Evolutionary conservation across 129 eudicot genomes (phyloP).

Genomic region (Deinandra increscens): DNA sequence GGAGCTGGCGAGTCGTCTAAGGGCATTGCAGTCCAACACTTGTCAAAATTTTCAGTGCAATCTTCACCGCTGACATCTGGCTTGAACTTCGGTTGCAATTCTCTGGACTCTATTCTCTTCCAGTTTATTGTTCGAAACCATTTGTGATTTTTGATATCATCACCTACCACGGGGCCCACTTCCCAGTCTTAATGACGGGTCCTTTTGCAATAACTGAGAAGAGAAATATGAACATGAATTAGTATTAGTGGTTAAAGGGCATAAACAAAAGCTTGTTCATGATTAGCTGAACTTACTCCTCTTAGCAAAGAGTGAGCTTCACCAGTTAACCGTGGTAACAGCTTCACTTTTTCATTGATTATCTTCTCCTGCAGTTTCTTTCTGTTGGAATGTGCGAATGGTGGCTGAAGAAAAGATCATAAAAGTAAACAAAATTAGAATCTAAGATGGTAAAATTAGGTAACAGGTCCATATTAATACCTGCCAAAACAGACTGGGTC

Average conservation of each 20-base stretch:
- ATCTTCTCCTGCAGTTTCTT: conserved; percentile 93
- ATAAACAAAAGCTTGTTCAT: conserved; percentile 7
- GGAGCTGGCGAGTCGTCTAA: conserved; percentile 89
- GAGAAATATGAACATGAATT: neutral
- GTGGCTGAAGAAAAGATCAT: conserved; percentile 59
- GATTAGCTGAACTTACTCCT: conserved; percentile 56
- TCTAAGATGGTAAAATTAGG: neutral
- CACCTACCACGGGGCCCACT: conserved; percentile 80
- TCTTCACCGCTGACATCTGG: conserved; percentile 80
- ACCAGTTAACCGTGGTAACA: conserved; percentile 70
- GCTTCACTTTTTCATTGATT: conserved; percentile 78
- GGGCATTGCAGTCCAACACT: conserved; percentile 95
- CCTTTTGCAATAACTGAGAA: conserved; percentile 74
- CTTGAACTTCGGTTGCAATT: conserved; percentile 68
- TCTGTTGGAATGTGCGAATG: conserved; percentile 77
- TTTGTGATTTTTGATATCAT: conserved; percentile 73
- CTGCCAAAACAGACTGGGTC: neutral
- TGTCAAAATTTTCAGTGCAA: conserved; percentile 88
- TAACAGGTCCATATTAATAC: neutral
- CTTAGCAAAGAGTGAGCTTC: conserved; percentile 93
- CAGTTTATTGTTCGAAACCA: conserved; percentile 84
- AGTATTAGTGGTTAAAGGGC: neutral
- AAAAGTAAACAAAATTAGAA: neutral
- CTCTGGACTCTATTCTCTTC: conserved; percentile 79
- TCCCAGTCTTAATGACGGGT: conserved; percentile 72